Evolutionary conservation across 257 asterid genomes (phyloP).

Genomic region (Solanum piurae): DNA sequence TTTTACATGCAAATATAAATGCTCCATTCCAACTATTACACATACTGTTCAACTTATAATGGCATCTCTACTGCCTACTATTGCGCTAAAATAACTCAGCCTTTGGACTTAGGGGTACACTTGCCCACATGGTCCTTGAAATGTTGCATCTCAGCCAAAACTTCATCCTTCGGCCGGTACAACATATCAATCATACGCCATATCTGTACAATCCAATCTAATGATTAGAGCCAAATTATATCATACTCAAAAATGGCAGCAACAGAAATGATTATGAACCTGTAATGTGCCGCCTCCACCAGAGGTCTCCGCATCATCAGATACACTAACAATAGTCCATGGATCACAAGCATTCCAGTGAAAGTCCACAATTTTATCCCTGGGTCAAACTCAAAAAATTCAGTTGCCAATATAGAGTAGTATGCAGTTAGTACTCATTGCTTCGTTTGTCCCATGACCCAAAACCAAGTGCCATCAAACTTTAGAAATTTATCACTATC

Average conservation of each 20-base stretch:
- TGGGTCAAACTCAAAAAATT: constrained; percentile 5
- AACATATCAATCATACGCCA: constrained; percentile 94
- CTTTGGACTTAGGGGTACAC: constrained; percentile 45
- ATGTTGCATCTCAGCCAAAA: constrained; percentile 65
- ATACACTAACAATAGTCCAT: constrained; percentile 88
- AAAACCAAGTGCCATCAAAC: neutral
- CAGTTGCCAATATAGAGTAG: neutral
- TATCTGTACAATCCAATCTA: constrained; percentile 35
- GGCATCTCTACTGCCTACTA: neutral
- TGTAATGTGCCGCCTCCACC: constrained; percentile 97
- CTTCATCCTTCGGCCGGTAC: constrained; percentile 83
- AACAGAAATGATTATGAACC: constrained; percentile 23
- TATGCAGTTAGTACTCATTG: neutral
- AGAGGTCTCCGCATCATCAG: constrained; percentile 73
- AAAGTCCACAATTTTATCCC: constrained; percentile 93
- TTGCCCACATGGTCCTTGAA: constrained; percentile 81
- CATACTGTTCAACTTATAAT: neutral
- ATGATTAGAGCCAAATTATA: neutral
- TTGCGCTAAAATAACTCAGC: neutral
- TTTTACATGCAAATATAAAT: neutral
- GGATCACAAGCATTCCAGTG: constrained; percentile 92
- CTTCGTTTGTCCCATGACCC: neutral
- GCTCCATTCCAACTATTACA: neutral
- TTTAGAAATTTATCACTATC: neutral
- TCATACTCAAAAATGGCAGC: neutral